A percentile compares a stretch with the other conserved stretches of the same genome.
Evolutionary conservation across 441 rosid species (phyloP).

Genomic region (Geranium incanum): DNA sequence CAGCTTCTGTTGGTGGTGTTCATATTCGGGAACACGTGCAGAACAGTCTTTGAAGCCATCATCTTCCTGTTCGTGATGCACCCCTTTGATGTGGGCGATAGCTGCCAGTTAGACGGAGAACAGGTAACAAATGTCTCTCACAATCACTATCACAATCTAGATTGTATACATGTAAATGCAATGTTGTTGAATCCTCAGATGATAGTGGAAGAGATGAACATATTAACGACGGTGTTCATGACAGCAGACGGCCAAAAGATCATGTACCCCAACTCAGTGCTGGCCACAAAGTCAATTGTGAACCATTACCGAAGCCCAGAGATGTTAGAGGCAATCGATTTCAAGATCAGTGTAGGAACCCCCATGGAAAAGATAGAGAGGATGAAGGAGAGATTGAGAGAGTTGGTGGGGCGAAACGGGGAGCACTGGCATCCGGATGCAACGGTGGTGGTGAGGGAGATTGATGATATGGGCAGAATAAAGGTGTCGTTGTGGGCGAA

Average conservation of each 20-base stretch:
- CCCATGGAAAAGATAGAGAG: constrained; percentile 52
- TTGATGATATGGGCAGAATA: neutral
- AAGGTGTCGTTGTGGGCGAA: neutral
- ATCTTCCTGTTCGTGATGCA: constrained; percentile 25
- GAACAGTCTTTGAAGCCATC: constrained; percentile 67
- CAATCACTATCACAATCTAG: neutral
- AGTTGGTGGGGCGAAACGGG: constrained; percentile 25
- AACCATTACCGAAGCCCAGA: constrained; percentile 75
- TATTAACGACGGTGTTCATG: constrained; percentile 65
- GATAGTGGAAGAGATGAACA: constrained; percentile 58
- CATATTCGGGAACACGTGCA: constrained; percentile 73
- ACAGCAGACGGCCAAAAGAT: constrained; percentile 60
- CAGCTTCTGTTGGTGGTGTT: constrained; percentile 68
- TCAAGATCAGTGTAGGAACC: constrained; percentile 52
- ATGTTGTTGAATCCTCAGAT: constrained; percentile 20
- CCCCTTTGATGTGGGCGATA: constrained; percentile 50
- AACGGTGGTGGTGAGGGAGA: neutral
- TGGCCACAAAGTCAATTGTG: constrained; percentile 51
- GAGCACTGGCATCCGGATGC: neutral
- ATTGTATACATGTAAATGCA: too few relatives aligned
- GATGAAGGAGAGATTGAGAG: constrained; percentile 45
- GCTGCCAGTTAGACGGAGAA: constrained; percentile 51
- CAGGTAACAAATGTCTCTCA: constrained; percentile 31
- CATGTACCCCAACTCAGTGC: constrained; percentile 49
- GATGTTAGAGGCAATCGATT: constrained; percentile 63